Conservation (phyloP, 2,329 filamentous ascomycete genomes). For the Trichophyton equinum region DNA sequence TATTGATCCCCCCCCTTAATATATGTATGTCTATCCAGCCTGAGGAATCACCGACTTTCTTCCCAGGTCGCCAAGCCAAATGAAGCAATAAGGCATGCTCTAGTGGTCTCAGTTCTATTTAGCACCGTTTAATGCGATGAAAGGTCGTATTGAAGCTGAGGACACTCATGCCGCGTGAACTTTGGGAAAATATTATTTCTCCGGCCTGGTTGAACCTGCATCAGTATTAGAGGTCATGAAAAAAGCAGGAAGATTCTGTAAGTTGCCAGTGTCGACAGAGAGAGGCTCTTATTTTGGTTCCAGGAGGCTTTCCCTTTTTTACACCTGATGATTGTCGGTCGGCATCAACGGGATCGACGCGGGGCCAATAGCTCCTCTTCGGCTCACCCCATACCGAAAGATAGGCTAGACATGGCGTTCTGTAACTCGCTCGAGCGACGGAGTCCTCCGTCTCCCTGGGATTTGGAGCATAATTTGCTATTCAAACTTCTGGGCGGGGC, state of each 20-base stretch:
- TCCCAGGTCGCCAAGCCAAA: neutral
- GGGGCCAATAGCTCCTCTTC: neutral
- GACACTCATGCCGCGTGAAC: neutral
- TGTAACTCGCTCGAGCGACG: neutral
- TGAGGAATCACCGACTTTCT: neutral
- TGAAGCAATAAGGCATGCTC: constrained; percentile 3
- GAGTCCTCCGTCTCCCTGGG: neutral
- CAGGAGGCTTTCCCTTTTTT: neutral
- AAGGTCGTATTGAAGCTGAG: neutral
- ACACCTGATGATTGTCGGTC: neutral
- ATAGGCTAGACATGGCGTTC: constrained; percentile 1
- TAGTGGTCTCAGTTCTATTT: neutral
- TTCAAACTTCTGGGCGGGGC: neutral
- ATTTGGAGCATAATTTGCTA: neutral
- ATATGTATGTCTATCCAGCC: neutral
- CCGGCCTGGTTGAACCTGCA: too few relatives aligned
- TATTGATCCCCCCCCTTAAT: neutral
- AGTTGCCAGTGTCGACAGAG: neutral
- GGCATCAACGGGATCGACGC: constrained; percentile 2
- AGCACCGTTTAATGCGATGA: neutral
- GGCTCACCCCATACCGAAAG: neutral
- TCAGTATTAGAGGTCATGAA: too few relatives aligned
- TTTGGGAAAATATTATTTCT: too few relatives aligned
- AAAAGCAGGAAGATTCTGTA: neutral
- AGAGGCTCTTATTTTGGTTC: neutral